Evolutionary conservation across 805 yeast genomes (phyloP).

Genomic region (Teunomyces cretensis): DNA sequence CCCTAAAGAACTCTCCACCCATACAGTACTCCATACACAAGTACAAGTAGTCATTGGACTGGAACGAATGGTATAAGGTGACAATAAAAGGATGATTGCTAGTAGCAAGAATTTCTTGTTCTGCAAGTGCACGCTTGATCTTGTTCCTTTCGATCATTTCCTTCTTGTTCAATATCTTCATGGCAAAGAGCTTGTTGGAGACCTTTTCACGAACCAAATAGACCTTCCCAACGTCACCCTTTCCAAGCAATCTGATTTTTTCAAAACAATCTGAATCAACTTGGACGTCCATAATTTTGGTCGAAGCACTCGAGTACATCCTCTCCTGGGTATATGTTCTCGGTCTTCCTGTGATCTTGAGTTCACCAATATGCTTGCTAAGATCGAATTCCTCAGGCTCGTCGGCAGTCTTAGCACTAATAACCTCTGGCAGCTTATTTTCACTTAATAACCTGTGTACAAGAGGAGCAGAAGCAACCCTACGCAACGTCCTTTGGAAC

Average conservation of each 20-base stretch:
- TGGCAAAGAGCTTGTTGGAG: slow-evolving; percentile 77
- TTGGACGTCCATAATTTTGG: slow-evolving; percentile 70
- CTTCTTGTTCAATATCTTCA: slow-evolving; percentile 85
- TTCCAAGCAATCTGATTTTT: slow-evolving; percentile 85
- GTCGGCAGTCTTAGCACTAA: slow-evolving; percentile 2
- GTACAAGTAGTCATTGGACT: slow-evolving; percentile 85
- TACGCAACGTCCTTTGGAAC: slow-evolving; percentile 49
- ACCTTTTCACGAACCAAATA: slow-evolving; percentile 83
- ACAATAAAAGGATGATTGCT: slow-evolving; percentile 97
- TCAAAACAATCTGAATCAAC: slow-evolving; percentile 89
- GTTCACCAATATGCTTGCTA: slow-evolving; percentile 44
- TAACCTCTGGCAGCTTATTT: neutral
- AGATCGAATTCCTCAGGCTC: slow-evolving; percentile 40
- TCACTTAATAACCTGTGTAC: slow-evolving; percentile 39
- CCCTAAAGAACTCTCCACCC: slow-evolving; percentile 99
- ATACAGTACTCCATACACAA: slow-evolving; percentile 98
- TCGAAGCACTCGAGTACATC: slow-evolving; percentile 72
- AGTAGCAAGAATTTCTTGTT: slow-evolving; percentile 93
- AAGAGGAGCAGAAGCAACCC: slow-evolving; percentile 86
- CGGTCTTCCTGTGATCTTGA: slow-evolving; percentile 36
- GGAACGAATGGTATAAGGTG: slow-evolving; percentile 93
- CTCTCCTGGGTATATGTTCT: slow-evolving; percentile 47
- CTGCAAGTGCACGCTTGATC: slow-evolving; percentile 91
- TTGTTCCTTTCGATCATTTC: slow-evolving; percentile 96
- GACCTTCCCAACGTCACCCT: slow-evolving; percentile 98